Evolutionary conservation across 495 filamentous ascomycete genomes (phyloP).

Genomic region (Platismatia glauca): DNA sequence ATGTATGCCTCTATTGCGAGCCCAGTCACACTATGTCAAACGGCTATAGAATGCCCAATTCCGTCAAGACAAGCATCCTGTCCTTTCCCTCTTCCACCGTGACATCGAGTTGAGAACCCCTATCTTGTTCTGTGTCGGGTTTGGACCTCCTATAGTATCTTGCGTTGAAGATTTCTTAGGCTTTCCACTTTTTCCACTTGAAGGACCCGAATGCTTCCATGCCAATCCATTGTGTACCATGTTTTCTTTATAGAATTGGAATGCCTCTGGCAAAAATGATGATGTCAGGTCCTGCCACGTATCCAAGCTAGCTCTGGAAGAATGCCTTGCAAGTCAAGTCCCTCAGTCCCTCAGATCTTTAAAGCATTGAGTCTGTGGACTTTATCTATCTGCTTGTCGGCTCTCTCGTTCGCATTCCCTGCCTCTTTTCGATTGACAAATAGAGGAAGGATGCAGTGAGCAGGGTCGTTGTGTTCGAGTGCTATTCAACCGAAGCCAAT

Average conservation of each 20-base stretch:
- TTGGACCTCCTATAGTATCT: not conserved
- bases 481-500: not conserved
- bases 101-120: not conserved
- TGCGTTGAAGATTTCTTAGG: not conserved
- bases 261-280: not conserved
- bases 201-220: not conserved
- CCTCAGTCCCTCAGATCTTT: not conserved
- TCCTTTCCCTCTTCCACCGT: not conserved
- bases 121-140: not conserved
- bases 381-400: not conserved
- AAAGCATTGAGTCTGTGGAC: not conserved
- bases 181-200: not conserved
- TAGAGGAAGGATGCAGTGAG: not conserved
- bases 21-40: not conserved
- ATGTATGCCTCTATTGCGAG: not conserved
- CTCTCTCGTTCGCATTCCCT: not conserved
- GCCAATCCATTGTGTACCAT: not conserved
- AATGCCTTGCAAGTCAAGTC: not conserved
- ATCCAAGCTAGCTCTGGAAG: not conserved
- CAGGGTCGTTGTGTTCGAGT: not conserved
- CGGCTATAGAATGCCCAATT: not conserved
- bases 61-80: not conserved
- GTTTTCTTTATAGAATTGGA: not conserved
- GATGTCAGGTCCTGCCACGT: not conserved
- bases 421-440: not conserved